Evolutionary conservation across 352 stramenopile genomes (phyloP), one percentile per base, ranked within the genome.

Genomic region (Phytophthora pini): DNA sequence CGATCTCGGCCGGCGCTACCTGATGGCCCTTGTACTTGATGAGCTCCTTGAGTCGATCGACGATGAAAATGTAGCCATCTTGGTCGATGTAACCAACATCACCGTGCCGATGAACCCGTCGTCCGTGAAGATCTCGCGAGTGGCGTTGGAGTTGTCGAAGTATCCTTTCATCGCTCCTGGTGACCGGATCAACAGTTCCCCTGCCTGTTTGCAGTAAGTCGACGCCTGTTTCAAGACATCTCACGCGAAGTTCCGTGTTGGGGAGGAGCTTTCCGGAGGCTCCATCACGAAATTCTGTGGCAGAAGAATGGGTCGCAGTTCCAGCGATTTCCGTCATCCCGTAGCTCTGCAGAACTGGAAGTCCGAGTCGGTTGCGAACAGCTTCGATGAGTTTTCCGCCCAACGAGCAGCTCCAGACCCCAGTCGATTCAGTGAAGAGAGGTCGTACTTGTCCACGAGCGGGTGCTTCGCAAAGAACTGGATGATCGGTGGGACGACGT

Each of bases 1-100:
- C 94, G 17, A 98, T 74, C 70, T 98, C 94, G 0, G 92, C 93
- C 2, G 92, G 94, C 8, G 92, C 85, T 8, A 98, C 79, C 71
- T 95, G 93, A 49, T 94, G 93, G 11, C 93, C 93, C 52, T 97
- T 97, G 57, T 97, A 93, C 79, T 98, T 98, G 76, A 98, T 98
- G 11, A 98, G 65, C 65, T 98, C 93, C 71, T 98, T 98, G 17
- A 97, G 65, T 13, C 95, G 77, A 65, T 98, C 95, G 0, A 90
- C 87, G 43, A 98, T 95, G 62, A 90, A 97, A 13, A 98, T 82
- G 65, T 79, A 97, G 7, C 91, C 92, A 45, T 98, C 89, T 32
- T 96, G 74, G 61, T 98, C 93, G 56, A 98, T 94, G 58, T 88
- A 88, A 6, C 82, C 89, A 15, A 98, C 65, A 74, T 98, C 95